Conservation (phyloP, 2,329 filamentous ascomycete species). For the Pyrenochaeta sp. region DNA sequence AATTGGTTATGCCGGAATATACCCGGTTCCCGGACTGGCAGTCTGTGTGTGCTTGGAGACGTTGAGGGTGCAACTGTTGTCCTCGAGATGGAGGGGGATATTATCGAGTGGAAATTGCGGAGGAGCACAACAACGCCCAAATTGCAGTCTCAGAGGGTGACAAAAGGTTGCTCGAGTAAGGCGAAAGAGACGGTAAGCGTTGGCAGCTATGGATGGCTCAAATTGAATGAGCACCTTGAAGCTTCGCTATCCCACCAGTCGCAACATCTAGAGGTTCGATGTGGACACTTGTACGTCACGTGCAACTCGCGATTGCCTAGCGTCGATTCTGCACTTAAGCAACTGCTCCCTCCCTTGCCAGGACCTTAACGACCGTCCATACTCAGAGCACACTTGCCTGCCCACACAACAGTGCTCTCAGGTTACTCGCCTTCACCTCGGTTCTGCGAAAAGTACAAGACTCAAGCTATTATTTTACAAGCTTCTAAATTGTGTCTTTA, state of each 20-base stretch:
- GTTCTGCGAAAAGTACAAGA: neutral
- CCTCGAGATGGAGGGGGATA: constrained; percentile 26
- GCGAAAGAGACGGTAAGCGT: constrained; percentile 3
- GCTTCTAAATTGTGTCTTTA: neutral
- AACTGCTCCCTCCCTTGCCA: constrained; percentile 18
- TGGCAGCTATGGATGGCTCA: neutral
- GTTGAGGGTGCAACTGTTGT: constrained; percentile 11
- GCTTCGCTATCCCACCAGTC: constrained; percentile 21
- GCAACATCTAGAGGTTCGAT: constrained; percentile 34
- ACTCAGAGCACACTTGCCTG: neutral
- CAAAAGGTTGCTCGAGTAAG: neutral
- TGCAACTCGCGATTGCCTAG: constrained; percentile 25
- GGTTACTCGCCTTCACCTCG: neutral
- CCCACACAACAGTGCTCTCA: neutral
- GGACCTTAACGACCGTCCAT: constrained; percentile 6
- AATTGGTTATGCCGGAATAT: constrained; percentile 8
- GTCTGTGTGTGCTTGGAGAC: constrained; percentile 2
- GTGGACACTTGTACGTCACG: constrained; percentile 35
- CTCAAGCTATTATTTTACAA: neutral
- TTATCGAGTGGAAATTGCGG: constrained; percentile 21
- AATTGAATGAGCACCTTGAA: constrained; percentile 3
- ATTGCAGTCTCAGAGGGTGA: neutral
- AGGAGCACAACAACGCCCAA: constrained; percentile 12
- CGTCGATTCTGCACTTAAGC: constrained; percentile 16
- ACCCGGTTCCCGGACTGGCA: neutral